These are phyloP conservation scores for Fusarium albosuccineum DNA, from an alignment of 2,329 filamentous ascomycete species.

Conservation along the genomic window DNA sequence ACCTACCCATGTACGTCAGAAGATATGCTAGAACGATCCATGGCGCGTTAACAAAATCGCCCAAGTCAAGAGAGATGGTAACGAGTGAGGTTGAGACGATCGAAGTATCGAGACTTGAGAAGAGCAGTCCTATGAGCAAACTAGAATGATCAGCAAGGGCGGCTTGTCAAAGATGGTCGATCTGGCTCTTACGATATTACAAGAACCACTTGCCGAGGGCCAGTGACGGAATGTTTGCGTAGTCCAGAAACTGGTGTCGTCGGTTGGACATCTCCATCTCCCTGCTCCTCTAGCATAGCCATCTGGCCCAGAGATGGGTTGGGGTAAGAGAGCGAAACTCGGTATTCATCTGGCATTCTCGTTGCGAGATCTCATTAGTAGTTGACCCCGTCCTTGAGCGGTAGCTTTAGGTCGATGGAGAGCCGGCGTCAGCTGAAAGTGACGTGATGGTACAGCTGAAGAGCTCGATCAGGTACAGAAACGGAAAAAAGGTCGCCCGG, in stretches of 20 bases:
- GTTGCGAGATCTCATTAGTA: not conserved
- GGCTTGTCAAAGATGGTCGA: not conserved
- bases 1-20: constrained; percentile 67
- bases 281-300: constrained; percentile 31
- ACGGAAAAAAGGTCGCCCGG: not conserved
- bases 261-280: constrained; percentile 9
- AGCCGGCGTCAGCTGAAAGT: not conserved
- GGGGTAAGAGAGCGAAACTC: constrained; percentile 51
- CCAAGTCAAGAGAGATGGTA: constrained; percentile 66
- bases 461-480: not conserved
- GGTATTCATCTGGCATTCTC: constrained; percentile 47
- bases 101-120: constrained; percentile 69
- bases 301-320: constrained; percentile 51
- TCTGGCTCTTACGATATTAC: constrained; percentile 52
- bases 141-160: constrained; percentile 50
- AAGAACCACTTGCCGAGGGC: constrained; percentile 49
- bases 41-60: constrained; percentile 64
- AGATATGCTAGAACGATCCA: constrained; percentile 70
- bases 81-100: constrained; percentile 70
- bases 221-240: constrained; percentile 42
- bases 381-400: not conserved
- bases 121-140: constrained; percentile 65
- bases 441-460: not conserved
- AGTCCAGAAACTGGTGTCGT: constrained; percentile 26
- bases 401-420: too few species aligned